phyloP scores from a whole-genome alignment of 306 rosid species.

The Gynostemma pentaphyllum region DNA sequence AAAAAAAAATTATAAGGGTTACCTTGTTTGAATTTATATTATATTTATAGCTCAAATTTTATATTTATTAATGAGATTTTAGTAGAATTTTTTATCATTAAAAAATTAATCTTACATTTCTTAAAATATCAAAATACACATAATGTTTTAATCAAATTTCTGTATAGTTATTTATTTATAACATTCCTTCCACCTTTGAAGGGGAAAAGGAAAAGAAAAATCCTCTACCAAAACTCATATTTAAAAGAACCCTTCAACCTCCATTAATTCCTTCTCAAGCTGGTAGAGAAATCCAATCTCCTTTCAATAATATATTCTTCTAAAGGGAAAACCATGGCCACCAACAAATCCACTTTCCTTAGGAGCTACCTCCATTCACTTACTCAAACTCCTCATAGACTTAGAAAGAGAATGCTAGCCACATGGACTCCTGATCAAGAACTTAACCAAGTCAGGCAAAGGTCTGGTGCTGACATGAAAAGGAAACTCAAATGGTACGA shows the following conservation, averaged over 20 bases:
- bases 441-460: constrained; percentile 71
- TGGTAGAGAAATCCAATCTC: not conserved
- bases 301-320: not conserved
- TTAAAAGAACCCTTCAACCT: constrained; percentile 1
- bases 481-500: constrained; percentile 81
- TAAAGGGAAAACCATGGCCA: constrained; percentile 7
- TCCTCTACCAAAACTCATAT: constrained; percentile 2
- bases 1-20: no score
- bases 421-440: constrained; percentile 92
- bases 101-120: no score
- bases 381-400: constrained; percentile 72
- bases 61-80: no score
- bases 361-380: constrained; percentile 53
- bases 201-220: not conserved
- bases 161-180: no score
- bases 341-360: constrained; percentile 22
- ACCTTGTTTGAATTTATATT: no score
- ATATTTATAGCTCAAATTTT: no score
- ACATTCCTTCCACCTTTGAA: no score
- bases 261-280: not conserved
- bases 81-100: no score
- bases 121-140: no score
- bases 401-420: constrained; percentile 75
- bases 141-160: no score
- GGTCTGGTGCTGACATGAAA: constrained; percentile 91